Conservation (phyloP, 2,329 filamentous ascomycete species). For the Curvularia spicifera region DNA sequence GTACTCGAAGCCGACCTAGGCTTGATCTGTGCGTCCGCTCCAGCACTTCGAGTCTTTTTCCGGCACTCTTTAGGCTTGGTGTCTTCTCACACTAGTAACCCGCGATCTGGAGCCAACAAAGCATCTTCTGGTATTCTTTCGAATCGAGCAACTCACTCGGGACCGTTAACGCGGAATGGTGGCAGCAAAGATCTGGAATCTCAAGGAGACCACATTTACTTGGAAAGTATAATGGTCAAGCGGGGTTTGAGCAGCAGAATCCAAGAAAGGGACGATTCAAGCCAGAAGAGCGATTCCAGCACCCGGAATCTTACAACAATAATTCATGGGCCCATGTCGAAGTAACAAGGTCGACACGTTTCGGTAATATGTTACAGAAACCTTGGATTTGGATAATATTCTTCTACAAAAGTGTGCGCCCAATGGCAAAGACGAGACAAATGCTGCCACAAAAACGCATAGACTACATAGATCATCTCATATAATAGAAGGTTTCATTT, state of each 20-base stretch:
- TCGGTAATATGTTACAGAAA: neutral
- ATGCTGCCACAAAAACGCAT: neutral
- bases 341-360: neutral
- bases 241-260: neutral
- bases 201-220: neutral
- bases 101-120: neutral
- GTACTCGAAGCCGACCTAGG: neutral
- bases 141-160: neutral
- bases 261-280: neutral
- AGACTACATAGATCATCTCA: too few species aligned
- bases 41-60: slow-evolving; percentile 1
- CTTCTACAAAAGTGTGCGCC: neutral
- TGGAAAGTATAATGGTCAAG: neutral
- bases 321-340: neutral
- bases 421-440: neutral
- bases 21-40: neutral
- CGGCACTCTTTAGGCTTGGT: neutral
- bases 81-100: neutral
- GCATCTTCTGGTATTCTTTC: neutral
- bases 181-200: neutral
- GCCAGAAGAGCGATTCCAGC: neutral
- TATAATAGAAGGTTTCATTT: too few species aligned
- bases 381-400: neutral
- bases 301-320: neutral
- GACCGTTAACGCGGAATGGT: neutral